These are phyloP conservation scores for Acanthamoeba divionensis DNA, from an alignment of 208 protist genomes.

Conservation along the genomic window DNA sequence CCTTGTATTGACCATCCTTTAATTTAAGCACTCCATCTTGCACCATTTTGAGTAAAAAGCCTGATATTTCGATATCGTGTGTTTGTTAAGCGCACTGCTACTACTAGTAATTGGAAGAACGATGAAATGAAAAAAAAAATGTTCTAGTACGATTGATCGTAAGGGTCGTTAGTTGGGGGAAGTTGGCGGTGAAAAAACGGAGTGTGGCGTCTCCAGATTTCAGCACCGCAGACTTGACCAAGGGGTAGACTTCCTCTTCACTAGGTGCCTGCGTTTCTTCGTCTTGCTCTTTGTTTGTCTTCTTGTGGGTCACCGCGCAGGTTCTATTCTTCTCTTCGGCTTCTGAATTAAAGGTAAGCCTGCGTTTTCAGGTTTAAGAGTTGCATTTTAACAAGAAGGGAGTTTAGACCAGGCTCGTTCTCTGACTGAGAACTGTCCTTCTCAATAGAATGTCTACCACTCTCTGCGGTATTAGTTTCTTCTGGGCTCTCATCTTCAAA, in stretches of 20 bases:
- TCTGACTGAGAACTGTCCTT: background rate
- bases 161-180: background rate
- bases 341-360: too few relatives aligned
- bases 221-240: background rate
- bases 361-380: too few relatives aligned
- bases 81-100: background rate
- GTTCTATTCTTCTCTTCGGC: background rate
- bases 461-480: background rate
- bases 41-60: background rate
- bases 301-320: background rate
- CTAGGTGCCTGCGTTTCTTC: background rate
- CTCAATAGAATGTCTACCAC: background rate
- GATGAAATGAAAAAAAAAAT: background rate
- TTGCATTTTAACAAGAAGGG: too few relatives aligned
- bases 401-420: too few relatives aligned
- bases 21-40: background rate
- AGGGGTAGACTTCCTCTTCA: background rate
- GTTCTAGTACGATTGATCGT: constrained; percentile 11
- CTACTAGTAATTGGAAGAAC: background rate
- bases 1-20: background rate
- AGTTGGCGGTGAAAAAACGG: background rate
- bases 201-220: background rate
- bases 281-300: background rate
- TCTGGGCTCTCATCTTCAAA: background rate
- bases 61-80: background rate